Base-by-base conservation (phyloP, 2,329 filamentous ascomycete genomes). In the Penicillium verrucosum region DNA sequence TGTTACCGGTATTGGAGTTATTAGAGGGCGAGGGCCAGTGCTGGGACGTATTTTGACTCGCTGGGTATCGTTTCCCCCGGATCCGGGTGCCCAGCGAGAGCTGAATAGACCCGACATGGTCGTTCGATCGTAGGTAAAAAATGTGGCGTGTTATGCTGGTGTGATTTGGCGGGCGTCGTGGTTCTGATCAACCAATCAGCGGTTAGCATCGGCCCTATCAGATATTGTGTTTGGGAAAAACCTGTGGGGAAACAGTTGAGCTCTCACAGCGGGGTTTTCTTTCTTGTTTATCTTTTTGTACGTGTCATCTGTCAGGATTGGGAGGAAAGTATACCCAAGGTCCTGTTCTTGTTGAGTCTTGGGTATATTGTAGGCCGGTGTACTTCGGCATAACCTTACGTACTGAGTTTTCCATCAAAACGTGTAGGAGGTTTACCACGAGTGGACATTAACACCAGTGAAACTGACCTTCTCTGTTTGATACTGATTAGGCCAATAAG, bases 21-120 rank as follows among this genome's bases (percentile, higher is more conserved):
- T 58, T 51, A 14, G 48, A 44, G 10, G 21, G 14, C 49, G 48
- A 44, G 10, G 21, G 14, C 49, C 49, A 18, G 16, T 21, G 5
- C 37, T 38, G 29, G 18, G 14, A 16, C 8, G 27, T 3, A 44
- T 18, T 44, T 14, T 34, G 49, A 14, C 27, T 11, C 38, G 57
- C 42, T 49, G 51, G 23, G 37, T 40, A 45, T 47, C 16, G 21
- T 10, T 37, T 6, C 3, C 46, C 32, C 54, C 56, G 23, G 49
- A 34, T 23, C 58, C 38, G 10, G 66, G 66, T 16, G 65, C 65
- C 65, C 65, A 68, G 59, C 65, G 65, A 38, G 65, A 68, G 55
- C 57, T 58, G 54, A 66, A 57, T 14, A 68, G 62, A 47, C 49
- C 49, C n/a, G 49, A 43, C 49, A 51, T 51, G 38, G 36, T 41